phyloP scores from a whole-genome alignment of 2,329 filamentous ascomycete species.

The Pseudocercospora ulei region DNA sequence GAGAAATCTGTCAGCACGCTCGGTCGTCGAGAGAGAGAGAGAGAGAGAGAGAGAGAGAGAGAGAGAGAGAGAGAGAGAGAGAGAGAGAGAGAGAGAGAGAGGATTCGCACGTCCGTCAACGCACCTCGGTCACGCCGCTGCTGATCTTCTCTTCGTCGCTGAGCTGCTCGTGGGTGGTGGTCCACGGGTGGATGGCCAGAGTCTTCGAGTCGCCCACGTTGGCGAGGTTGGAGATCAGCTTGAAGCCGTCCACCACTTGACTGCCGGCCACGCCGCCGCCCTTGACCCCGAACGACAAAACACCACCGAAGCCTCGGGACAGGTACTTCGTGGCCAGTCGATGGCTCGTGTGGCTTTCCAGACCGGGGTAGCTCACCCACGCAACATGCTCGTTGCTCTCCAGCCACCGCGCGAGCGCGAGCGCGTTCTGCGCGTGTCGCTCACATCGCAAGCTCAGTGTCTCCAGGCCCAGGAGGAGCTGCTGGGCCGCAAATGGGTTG shows the following conservation, averaged over 20 bases:
- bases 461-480: conserved; percentile 79
- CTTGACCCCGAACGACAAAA: conserved; percentile 88
- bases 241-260: conserved; percentile 86
- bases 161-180: conserved; percentile 88
- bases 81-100: too few relatives aligned
- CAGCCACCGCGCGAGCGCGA: conserved; percentile 70
- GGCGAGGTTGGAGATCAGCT: conserved; percentile 87
- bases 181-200: conserved; percentile 88
- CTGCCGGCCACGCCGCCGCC: conserved; percentile 73
- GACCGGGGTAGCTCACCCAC: conserved; percentile 90
- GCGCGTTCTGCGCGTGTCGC: conserved; percentile 73
- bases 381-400: conserved; percentile 71
- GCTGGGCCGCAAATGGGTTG: conserved; percentile 87
- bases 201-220: conserved; percentile 97
- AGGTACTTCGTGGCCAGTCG: conserved; percentile 78
- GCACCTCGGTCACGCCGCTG: conserved; percentile 61
- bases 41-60: too few relatives aligned
- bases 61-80: too few relatives aligned
- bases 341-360: conserved; percentile 72
- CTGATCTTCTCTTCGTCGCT: conserved; percentile 66
- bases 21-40: too few relatives aligned
- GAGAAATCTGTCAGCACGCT: too few relatives aligned
- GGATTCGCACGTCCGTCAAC: too few relatives aligned
- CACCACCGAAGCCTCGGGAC: conserved; percentile 72
- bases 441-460: conserved; percentile 80